Base-by-base conservation (phyloP, 78 protist genomes). In the Chrysochromulina parva region DNA sequence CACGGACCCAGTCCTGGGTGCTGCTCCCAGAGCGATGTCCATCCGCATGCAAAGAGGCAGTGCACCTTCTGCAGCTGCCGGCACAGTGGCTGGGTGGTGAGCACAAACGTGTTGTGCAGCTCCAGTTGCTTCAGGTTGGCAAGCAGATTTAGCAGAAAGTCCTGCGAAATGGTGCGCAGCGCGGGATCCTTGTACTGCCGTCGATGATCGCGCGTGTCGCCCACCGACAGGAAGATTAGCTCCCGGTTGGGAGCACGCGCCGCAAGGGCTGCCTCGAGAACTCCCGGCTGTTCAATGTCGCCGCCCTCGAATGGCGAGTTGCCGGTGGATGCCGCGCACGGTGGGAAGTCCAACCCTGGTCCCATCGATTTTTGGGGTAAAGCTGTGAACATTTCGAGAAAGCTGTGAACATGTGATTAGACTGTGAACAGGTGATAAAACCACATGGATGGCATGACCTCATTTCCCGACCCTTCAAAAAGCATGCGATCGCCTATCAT, bases 181-280 rank as follows among this genome's bases (percentile, higher is more conserved):
- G 82, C 82, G 57, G 82, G 82, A 55, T 74, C 82, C 82, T 74
- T 74, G 57, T 3, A 1, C 55, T 1, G 26, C 13, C 82, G 82
- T 0, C 82, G 82, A 55, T 74, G 82, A 24, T 74, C 82, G 57
- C 55, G 53, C 57, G 82, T 74, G 82, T 74, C 82, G 82, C 82
- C 82, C 3, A 74, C 82, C 2, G 82, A 74, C 4, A 74, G 82
- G 19, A 74, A 74, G 82, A 74, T 74, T 22, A 74, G 55, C 82
- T 74, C 82, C 28, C 55, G 26, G 26, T 74, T 26, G 19, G 26
- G 19, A 1, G 82, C 82, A 14, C 82, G 82, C 82, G 58, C 24
- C 0, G 82, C 82, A 9, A 74, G 26, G n/a, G 55, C 55, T 2
- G 82, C 82, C 55, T 74, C 82, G 26, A 74, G 82, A 53, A 74